phyloP scores from a whole-genome alignment of 1,139 yeast genomes.

The Hansenula sp. region DNA sequence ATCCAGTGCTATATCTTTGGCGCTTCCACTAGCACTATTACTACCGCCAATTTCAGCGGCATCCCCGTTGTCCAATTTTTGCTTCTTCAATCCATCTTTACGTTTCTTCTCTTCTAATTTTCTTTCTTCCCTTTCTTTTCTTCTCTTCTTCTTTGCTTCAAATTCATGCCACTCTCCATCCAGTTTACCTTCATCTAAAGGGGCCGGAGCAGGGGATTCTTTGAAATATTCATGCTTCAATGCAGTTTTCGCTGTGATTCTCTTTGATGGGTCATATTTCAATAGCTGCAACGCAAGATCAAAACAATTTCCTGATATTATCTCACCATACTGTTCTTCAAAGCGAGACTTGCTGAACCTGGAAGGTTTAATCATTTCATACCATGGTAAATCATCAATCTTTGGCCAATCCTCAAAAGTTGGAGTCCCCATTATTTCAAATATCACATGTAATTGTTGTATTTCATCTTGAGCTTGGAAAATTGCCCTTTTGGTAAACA shows the following conservation, averaged over 20 bases:
- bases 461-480: constrained; percentile 91
- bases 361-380: constrained; percentile 70
- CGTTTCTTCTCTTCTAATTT: constrained; percentile 15
- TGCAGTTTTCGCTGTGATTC: constrained; percentile 63
- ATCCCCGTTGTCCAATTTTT: constrained; percentile 8
- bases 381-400: constrained; percentile 82
- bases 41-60: not conserved
- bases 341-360: constrained; percentile 42
- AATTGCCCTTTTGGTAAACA: constrained; percentile 69
- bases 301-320: constrained; percentile 51
- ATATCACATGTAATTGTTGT: constrained; percentile 74
- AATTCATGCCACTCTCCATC: constrained; percentile 92
- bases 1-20: not conserved
- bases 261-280: constrained; percentile 59
- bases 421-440: constrained; percentile 87
- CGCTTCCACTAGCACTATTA: not conserved
- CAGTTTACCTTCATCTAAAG: constrained; percentile 46
- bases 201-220: constrained; percentile 63
- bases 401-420: constrained; percentile 72
- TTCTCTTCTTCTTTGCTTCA: constrained; percentile 83
- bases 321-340: constrained; percentile 37
- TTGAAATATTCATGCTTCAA: constrained; percentile 65
- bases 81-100: constrained; percentile 6
- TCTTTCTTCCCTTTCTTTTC: constrained; percentile 49
- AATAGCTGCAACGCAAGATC: constrained; percentile 64